Percentiles rank a stretch among this genome's conserved stretches.
Conservation (phyloP, 202 grass and related monocot species). For the Schoenoplectus tabernaemontani region DNA sequence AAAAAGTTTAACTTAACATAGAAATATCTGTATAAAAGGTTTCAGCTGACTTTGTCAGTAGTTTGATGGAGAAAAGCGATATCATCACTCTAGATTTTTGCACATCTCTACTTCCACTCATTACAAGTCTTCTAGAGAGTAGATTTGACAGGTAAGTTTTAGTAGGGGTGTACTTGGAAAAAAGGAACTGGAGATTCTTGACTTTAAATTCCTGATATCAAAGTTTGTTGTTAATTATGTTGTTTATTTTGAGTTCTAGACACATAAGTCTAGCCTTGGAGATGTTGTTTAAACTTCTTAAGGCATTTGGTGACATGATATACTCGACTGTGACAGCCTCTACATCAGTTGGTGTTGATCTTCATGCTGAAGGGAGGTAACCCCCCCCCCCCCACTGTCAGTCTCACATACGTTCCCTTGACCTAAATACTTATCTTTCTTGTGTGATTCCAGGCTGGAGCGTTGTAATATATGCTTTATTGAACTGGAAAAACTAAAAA, state of each 20-base stretch:
- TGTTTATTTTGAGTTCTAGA: slow-evolving; percentile 25
- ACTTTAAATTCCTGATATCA: neutral
- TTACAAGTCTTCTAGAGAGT: slow-evolving; percentile 63
- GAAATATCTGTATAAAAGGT: slow-evolving; percentile 43
- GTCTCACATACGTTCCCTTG: slow-evolving; percentile 1
- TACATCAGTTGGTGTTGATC: slow-evolving; percentile 45
- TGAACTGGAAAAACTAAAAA: slow-evolving; percentile 47
- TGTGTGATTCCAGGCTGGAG: slow-evolving; percentile 40
- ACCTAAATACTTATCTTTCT: slow-evolving; percentile 11
- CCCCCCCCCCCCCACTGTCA: too few relatives aligned
- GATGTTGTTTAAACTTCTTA: slow-evolving; percentile 43
- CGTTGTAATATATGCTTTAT: slow-evolving; percentile 44
- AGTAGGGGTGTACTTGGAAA: slow-evolving; percentile 21
- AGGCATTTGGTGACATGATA: slow-evolving; percentile 47
- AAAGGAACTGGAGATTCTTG: neutral
- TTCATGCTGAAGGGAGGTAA: slow-evolving; percentile 53
- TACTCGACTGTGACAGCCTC: slow-evolving; percentile 38
- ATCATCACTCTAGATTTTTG: slow-evolving; percentile 61
- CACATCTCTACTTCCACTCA: slow-evolving; percentile 48
- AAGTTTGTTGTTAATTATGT: slow-evolving; percentile 1
- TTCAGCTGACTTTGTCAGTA: slow-evolving; percentile 49
- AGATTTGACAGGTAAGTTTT: slow-evolving; percentile 55
- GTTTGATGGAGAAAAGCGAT: slow-evolving; percentile 55
- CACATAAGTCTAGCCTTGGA: slow-evolving; percentile 52
- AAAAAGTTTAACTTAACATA: slow-evolving; percentile 10